phyloP scores from a whole-genome alignment of 2,329 filamentous ascomycete genomes.

The Trichoderma guizhouense region DNA sequence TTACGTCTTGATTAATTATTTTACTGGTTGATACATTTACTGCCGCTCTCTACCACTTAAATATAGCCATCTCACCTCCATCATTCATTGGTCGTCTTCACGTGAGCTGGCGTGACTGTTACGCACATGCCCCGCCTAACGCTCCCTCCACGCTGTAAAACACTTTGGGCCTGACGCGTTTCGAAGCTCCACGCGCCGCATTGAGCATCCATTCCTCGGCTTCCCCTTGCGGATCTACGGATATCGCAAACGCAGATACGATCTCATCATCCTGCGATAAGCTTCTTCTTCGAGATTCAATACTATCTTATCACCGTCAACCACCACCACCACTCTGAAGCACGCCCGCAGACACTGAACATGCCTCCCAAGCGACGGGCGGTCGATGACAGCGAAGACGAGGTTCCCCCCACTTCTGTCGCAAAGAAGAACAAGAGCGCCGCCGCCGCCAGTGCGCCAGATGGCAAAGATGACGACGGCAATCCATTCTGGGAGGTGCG shows the following conservation, averaged over 20 bases:
- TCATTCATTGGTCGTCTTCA: background rate
- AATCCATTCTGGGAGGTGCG: conserved; percentile 56
- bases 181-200: conserved; percentile 11
- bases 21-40: background rate
- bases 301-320: too few species aligned
- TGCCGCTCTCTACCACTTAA: background rate
- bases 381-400: conserved; percentile 32
- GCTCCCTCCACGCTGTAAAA: background rate
- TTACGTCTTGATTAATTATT: background rate
- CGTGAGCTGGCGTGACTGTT: conserved; percentile 23
- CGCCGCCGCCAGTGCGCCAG: conserved; percentile 23
- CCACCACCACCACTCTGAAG: background rate
- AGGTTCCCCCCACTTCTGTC: conserved; percentile 33
- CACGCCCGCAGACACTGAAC: background rate
- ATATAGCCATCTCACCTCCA: background rate
- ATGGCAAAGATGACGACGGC: conserved; percentile 43
- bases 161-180: conserved; percentile 11
- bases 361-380: conserved; percentile 34
- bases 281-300: background rate
- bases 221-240: background rate
- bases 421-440: conserved; percentile 47
- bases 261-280: background rate
- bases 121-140: background rate
- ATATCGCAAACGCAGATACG: background rate
- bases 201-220: conserved; percentile 2